Conservation (phyloP, 2,329 filamentous ascomycete genomes). For the Ascochyta koolunga region DNA sequence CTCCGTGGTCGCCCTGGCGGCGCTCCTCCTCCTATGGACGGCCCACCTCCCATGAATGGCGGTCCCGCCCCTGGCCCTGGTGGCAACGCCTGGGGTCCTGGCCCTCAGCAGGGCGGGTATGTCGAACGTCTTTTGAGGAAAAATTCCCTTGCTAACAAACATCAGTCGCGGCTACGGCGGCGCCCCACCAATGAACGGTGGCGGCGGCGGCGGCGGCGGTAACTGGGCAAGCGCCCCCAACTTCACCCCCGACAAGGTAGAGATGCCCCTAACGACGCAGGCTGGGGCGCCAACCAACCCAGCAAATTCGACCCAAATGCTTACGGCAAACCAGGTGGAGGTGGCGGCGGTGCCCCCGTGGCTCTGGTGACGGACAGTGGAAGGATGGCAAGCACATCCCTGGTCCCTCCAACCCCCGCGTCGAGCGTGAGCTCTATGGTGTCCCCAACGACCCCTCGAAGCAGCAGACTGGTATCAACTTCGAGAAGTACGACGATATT, state of each 20-base stretch:
- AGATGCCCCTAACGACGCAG: conserved; percentile 42
- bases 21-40: conserved; percentile 48
- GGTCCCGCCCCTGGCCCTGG: conserved; percentile 56
- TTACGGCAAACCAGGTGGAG: conserved; percentile 62
- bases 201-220: conserved; percentile 60
- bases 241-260: conserved; percentile 57
- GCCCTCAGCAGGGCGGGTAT: conserved; percentile 25
- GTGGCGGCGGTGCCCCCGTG: conserved; percentile 67
- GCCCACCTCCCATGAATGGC: conserved; percentile 58
- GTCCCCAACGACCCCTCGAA: conserved; percentile 88
- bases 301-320: conserved; percentile 67
- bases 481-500: conserved; percentile 99
- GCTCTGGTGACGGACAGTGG: conserved; percentile 96
- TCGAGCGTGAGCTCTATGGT: conserved; percentile 96
- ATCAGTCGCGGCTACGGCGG: conserved; percentile 41
- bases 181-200: conserved; percentile 55
- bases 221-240: conserved; percentile 64
- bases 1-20: conserved; percentile 62
- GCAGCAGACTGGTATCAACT: conserved; percentile 99
- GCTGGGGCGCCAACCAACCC: conserved; percentile 48
- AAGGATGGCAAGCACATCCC: conserved; percentile 94
- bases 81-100: conserved; percentile 66
- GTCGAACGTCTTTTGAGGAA: conserved; percentile 15
- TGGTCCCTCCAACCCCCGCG: conserved; percentile 82
- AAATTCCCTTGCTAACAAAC: conserved; percentile 23